Conservation (phyloP, 805 yeast genomes). For the Ogataea methanolica region DNA sequence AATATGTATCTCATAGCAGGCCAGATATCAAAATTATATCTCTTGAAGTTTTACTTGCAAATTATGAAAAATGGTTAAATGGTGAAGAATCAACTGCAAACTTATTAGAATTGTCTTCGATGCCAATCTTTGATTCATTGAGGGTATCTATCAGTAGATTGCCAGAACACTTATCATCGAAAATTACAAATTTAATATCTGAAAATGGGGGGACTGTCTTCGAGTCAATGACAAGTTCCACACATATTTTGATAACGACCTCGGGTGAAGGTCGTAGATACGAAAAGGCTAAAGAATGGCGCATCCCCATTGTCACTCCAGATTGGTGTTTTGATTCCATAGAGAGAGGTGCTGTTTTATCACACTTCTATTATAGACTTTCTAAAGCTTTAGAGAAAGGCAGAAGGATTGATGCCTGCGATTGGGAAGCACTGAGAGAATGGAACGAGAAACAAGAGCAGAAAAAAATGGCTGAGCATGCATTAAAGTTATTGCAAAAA, state of each 20-base stretch:
- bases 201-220: conserved; percentile 46
- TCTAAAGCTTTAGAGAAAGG: conserved; percentile 15
- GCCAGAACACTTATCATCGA: conserved; percentile 14
- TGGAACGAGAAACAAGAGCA: conserved; percentile 12
- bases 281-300: conserved; percentile 49
- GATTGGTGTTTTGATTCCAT: conserved; percentile 46
- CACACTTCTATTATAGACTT: conserved; percentile 35
- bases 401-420: conserved; percentile 30
- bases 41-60: conserved; percentile 39
- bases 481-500: conserved; percentile 2
- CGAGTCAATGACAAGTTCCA: conserved; percentile 42
- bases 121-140: conserved; percentile 41
- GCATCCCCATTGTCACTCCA: conserved; percentile 50
- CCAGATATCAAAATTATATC: conserved; percentile 54
- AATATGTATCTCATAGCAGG: conserved; percentile 43
- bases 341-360: conserved; percentile 39
- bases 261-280: conserved; percentile 50
- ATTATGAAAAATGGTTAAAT: conserved; percentile 50
- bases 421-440: conserved; percentile 30
- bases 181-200: conserved; percentile 30
- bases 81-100: conserved; percentile 34
- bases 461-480: conserved; percentile 2
- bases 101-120: conserved; percentile 2
- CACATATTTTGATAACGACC: conserved; percentile 44
- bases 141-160: conserved; percentile 35